Conservation (phyloP, 2,329 filamentous ascomycete species). For the Sporothrix luriei region DNA sequence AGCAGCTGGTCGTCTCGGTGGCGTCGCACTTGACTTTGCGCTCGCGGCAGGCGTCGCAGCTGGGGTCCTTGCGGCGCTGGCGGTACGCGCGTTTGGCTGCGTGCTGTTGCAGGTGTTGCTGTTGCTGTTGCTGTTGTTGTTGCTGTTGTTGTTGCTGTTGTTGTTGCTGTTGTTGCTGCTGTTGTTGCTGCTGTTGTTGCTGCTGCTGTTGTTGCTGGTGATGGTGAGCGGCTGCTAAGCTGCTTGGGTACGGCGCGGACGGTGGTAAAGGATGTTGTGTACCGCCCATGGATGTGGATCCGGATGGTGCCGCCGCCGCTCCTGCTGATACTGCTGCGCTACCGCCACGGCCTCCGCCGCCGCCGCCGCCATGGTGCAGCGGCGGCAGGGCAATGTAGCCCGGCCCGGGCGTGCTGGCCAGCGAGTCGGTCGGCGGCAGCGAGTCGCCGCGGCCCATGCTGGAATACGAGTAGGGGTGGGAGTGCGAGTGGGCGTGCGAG, state of each 20-base stretch:
- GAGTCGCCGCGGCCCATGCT: constrained; percentile 52
- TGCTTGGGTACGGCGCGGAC: not conserved
- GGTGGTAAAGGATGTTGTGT: not conserved
- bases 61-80: constrained; percentile 92
- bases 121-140: constrained; percentile 9
- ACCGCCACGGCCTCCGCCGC: not conserved
- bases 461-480: constrained; percentile 51
- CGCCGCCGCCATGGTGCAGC: constrained; percentile 20
- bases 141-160: constrained; percentile 39
- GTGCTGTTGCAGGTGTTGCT: constrained; percentile 46
- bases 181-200: constrained; percentile 10
- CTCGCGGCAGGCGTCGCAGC: constrained; percentile 94
- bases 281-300: not conserved
- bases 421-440: constrained; percentile 61
- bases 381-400: constrained; percentile 42
- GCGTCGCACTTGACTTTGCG: constrained; percentile 88
- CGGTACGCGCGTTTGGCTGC: constrained; percentile 92
- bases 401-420: constrained; percentile 56
- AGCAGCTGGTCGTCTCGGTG: constrained; percentile 93
- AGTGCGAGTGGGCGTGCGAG: constrained; percentile 57
- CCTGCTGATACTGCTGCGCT: not conserved
- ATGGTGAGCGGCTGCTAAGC: constrained; percentile 34
- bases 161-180: constrained; percentile 47
- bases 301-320: not conserved
- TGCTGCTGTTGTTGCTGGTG: constrained; percentile 39